These are phyloP conservation scores for Claviceps citrina DNA, from an alignment of 2,329 filamentous ascomycete species.

Conservation along the genomic window DNA sequence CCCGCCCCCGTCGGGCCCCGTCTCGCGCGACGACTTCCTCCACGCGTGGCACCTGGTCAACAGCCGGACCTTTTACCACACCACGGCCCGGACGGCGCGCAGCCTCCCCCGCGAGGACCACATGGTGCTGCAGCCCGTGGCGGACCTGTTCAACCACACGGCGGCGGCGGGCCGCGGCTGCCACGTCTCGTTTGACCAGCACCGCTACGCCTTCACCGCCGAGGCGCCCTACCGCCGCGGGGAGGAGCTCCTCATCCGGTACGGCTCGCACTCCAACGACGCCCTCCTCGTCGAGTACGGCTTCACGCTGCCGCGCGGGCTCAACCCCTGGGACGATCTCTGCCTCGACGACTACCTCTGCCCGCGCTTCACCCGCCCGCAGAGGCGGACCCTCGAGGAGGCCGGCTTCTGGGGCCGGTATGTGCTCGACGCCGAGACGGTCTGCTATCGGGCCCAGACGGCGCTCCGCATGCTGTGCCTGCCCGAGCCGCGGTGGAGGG, in stretches of 20 bases:
- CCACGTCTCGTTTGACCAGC: conserved; percentile 33
- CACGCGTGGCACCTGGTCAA: conserved; percentile 46
- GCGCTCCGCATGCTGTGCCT: conserved; percentile 28
- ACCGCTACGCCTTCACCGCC: conserved; percentile 40
- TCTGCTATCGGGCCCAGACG: conserved; percentile 42
- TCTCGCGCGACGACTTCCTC: conserved; percentile 29
- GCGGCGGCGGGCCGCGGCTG: conserved; percentile 36
- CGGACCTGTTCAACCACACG: conserved; percentile 54
- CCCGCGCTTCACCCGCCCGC: conserved; percentile 19
- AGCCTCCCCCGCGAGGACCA: conserved; percentile 35
- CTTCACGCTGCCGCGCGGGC: conserved; percentile 27
- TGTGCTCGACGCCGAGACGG: conserved; percentile 31
- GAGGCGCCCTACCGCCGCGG: conserved; percentile 34
- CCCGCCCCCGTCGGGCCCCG: too few species aligned
- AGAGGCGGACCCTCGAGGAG: conserved; percentile 27
- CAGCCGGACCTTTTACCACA: conserved; percentile 47
- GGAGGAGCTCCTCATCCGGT: conserved; percentile 53
- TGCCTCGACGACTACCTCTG: conserved; percentile 32
- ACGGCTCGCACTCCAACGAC: conserved; percentile 56
- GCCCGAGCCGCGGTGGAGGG: conserved; percentile 24
- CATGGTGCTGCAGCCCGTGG: conserved; percentile 55
- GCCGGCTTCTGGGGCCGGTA: conserved; percentile 35
- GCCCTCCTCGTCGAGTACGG: conserved; percentile 54
- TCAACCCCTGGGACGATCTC: conserved; percentile 37
- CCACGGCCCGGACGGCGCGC: conserved; percentile 29